Evolutionary conservation across 208 protist species (phyloP).

Genomic region (Crithidia sp.): DNA sequence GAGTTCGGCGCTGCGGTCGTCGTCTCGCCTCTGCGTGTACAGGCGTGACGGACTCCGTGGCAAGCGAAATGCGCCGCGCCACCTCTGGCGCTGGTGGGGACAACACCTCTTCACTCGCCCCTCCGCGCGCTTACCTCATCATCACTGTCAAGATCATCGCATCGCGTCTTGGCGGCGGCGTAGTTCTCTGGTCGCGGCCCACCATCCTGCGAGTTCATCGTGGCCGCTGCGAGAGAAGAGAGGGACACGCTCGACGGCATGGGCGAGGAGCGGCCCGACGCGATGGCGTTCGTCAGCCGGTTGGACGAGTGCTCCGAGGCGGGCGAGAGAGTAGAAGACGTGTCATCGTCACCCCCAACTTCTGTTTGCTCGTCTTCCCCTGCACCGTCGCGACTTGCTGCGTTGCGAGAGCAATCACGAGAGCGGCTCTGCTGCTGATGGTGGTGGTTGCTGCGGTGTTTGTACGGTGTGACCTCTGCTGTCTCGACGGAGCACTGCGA

Average conservation of each 20-base stretch:
- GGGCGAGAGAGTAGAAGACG: conserved; percentile 10
- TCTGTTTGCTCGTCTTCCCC: background rate
- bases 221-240: background rate
- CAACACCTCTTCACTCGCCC: no score
- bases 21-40: background rate
- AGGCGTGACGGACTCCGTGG: conserved; percentile 5
- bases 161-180: background rate
- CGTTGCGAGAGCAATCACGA: no score
- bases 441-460: background rate
- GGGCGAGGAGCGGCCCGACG: conserved; percentile 16
- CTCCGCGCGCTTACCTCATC: background rate
- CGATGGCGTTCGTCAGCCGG: conserved; percentile 12
- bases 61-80: conserved; percentile 8
- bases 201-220: background rate
- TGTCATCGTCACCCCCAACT: background rate
- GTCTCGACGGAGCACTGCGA: conserved; percentile 12
- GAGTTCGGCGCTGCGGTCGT: no score
- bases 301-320: conserved; percentile 18
- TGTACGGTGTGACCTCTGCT: conserved; percentile 15
- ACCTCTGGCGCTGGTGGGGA: background rate
- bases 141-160: background rate
- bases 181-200: no score
- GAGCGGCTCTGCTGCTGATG: no score
- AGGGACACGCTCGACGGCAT: background rate
- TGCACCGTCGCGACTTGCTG: background rate